Conservation (phyloP, 1,139 yeast species). For the Diutina siamensis region DNA sequence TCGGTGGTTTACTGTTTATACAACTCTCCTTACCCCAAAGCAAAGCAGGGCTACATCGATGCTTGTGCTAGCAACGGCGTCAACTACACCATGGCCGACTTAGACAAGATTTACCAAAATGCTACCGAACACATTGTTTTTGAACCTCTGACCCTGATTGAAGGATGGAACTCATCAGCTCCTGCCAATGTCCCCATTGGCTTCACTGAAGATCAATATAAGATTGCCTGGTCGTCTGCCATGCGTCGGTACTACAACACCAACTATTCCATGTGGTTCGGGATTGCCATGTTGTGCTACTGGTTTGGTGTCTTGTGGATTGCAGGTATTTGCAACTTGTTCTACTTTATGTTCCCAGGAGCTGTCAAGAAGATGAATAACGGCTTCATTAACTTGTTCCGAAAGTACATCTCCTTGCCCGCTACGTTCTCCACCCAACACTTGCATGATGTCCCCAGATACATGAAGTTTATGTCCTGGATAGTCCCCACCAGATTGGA, state of each 20-base stretch:
- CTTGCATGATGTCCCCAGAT: constrained; percentile 17
- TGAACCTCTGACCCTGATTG: constrained; percentile 10
- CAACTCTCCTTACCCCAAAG: constrained; percentile 13
- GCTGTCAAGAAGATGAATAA: constrained; percentile 22
- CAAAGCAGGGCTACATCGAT: constrained; percentile 16
- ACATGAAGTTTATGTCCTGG: background rate
- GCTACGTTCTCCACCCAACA: constrained; percentile 34
- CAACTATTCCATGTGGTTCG: constrained; percentile 36
- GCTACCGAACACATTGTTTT: constrained; percentile 24
- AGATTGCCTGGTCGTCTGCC: background rate
- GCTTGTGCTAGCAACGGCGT: constrained; percentile 13
- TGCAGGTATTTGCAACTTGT: constrained; percentile 31
- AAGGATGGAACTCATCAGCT: background rate
- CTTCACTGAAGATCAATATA: background rate
- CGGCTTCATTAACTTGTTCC: constrained; percentile 21
- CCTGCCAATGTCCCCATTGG: background rate
- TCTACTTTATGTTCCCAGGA: constrained; percentile 24
- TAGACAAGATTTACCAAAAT: constrained; percentile 21
- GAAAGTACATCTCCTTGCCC: constrained; percentile 36
- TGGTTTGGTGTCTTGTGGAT: constrained; percentile 32
- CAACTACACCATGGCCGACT: constrained; percentile 18
- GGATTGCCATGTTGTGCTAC: constrained; percentile 35
- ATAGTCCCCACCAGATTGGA: constrained; percentile 3
- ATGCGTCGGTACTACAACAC: constrained; percentile 2
- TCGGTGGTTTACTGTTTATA: constrained; percentile 26